These are phyloP conservation scores for Xylariaceae sp. DNA, from an alignment of 2,329 filamentous ascomycete species.

Conservation along the genomic window DNA sequence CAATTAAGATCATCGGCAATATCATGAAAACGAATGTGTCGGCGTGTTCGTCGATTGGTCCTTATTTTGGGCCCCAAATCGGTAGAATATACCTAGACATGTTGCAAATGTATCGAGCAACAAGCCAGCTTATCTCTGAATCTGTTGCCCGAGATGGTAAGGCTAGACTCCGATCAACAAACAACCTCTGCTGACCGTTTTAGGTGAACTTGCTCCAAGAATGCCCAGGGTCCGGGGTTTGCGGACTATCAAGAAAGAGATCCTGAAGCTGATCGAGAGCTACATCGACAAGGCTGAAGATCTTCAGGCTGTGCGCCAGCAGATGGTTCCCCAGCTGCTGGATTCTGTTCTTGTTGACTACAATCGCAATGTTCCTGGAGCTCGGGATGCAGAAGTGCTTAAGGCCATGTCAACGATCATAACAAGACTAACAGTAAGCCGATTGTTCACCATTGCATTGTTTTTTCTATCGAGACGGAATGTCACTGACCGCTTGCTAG, in stretches of 20 bases:
- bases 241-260: conserved; percentile 98
- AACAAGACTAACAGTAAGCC: conserved; percentile 86
- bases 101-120: conserved; percentile 97
- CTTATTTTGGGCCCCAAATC: conserved; percentile 97
- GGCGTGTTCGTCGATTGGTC: conserved; percentile 92
- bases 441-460: conserved; percentile 12
- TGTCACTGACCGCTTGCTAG: conserved; percentile 39
- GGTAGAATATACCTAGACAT: conserved; percentile 97
- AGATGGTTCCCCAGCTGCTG: conserved; percentile 91
- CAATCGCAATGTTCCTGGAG: conserved; percentile 92
- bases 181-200: conserved; percentile 30
- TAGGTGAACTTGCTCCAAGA: conserved; percentile 88
- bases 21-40: conserved; percentile 99
- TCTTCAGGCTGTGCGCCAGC: conserved; percentile 82
- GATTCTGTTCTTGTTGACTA: conserved; percentile 95
- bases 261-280: conserved; percentile 94
- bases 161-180: conserved; percentile 14
- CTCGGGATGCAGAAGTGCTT: conserved; percentile 90
- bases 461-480: background rate
- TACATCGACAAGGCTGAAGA: conserved; percentile 99
- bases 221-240: conserved; percentile 94
- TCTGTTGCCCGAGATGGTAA: conserved; percentile 78
- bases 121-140: conserved; percentile 93
- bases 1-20: conserved; percentile 97
- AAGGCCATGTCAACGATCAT: conserved; percentile 98